phyloP scores from a whole-genome alignment of 1,139 yeast species.

The Taphrina flavorubra region DNA sequence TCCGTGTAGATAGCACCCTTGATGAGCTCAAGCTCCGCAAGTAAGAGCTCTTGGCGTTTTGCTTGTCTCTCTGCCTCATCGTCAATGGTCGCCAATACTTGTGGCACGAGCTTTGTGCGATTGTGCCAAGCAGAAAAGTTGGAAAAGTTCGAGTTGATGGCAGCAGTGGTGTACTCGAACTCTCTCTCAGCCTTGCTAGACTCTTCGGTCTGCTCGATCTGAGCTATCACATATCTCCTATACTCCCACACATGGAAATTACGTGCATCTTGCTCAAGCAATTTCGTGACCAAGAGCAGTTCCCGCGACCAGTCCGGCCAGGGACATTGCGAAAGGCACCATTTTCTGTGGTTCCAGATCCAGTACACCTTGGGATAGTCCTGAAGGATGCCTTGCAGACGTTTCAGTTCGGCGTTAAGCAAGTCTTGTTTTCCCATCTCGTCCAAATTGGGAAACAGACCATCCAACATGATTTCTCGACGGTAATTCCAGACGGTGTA shows the following conservation, averaged over 20 bases:
- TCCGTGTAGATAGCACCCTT: conserved; percentile 90
- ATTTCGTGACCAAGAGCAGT: conserved; percentile 67
- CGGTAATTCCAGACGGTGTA: conserved; percentile 91
- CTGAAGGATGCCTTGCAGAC: conserved; percentile 65
- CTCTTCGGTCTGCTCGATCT: conserved; percentile 56
- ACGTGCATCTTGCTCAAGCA: conserved; percentile 74
- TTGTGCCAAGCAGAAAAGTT: conserved; percentile 98
- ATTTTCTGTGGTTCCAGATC: conserved; percentile 92
- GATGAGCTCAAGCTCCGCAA: conserved; percentile 66
- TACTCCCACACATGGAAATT: conserved; percentile 98
- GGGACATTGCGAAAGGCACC: conserved; percentile 72
- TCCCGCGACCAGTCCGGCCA: conserved; percentile 70
- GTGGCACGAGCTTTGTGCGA: conserved; percentile 71
- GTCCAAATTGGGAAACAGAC: conserved; percentile 50
- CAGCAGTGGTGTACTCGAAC: conserved; percentile 74
- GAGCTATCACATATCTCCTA: conserved; percentile 70
- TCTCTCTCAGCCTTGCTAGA: conserved; percentile 58
- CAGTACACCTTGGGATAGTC: conserved; percentile 87
- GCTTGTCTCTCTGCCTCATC: conserved; percentile 49
- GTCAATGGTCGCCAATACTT: conserved; percentile 53
- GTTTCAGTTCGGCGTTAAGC: conserved; percentile 65
- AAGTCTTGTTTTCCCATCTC: conserved; percentile 49
- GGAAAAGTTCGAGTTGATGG: conserved; percentile 81
- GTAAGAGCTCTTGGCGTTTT: conserved; percentile 26
- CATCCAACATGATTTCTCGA: conserved; percentile 64